These are phyloP conservation scores for Populus hybrid DNA, from an alignment of 441 rosid species.

Conservation along the genomic window DNA sequence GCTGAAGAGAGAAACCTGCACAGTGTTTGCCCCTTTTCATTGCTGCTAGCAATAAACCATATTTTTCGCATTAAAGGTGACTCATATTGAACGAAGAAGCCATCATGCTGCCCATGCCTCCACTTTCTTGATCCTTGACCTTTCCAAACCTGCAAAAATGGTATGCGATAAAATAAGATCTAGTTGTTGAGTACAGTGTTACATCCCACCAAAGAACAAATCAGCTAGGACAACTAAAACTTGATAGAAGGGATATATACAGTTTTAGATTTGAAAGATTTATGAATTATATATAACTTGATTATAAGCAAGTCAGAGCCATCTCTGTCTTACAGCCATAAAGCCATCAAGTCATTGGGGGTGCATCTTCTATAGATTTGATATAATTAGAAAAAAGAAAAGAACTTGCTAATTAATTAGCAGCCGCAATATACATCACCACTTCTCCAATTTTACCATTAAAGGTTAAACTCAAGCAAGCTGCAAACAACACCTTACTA, in stretches of 20 bases:
- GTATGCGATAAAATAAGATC: constrained; percentile 4
- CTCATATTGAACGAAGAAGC: constrained; percentile 90
- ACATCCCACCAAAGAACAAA: not conserved
- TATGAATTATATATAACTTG: not conserved
- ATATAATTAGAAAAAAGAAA: not conserved
- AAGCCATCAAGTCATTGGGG: not conserved
- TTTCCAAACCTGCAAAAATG: constrained; percentile 77
- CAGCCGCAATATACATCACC: not conserved
- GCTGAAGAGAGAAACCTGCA: constrained; percentile 57
- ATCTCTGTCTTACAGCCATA: too few relatives aligned
- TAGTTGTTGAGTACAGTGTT: not conserved
- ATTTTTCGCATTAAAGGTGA: constrained; percentile 60
- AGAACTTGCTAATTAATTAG: not conserved
- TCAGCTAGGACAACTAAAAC: not conserved
- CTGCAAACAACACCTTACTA: not conserved
- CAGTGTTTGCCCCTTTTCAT: constrained; percentile 68
- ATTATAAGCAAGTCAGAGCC: too few relatives aligned
- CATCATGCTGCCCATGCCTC: constrained; percentile 87
- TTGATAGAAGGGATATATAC: not conserved
- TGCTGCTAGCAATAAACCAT: constrained; percentile 82
- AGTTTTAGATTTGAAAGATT: not conserved
- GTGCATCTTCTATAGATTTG: not conserved
- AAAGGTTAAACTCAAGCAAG: not conserved
- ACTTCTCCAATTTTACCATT: not conserved
- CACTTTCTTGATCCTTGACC: constrained; percentile 98